Conservation (phyloP, 1,284 basidiomycete species). For the Apiotrichum montevideense region DNA sequence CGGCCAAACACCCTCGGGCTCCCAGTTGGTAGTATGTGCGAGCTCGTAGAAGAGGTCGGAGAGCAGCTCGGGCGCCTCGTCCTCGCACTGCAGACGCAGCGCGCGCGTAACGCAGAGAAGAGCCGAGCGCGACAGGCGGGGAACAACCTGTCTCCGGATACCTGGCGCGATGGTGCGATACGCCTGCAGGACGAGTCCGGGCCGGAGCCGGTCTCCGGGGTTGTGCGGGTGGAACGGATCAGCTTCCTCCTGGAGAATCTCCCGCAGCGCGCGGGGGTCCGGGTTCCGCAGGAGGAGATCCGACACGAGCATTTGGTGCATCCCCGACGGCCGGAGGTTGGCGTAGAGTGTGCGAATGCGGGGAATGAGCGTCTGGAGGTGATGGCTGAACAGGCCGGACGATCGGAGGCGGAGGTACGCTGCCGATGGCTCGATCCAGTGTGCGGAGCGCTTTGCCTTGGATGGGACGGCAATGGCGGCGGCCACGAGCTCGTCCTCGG, state of each 20-base stretch:
- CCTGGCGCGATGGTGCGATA: slow-evolving; percentile 8
- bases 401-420: slow-evolving; percentile 27
- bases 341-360: slow-evolving; percentile 18
- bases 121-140: slow-evolving; percentile 5
- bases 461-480: slow-evolving; percentile 6
- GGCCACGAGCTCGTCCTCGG: slow-evolving; percentile 28
- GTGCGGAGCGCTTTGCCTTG: background rate
- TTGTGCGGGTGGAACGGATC: slow-evolving; percentile 5
- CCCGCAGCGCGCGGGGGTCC: slow-evolving; percentile 18
- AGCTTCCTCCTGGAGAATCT: slow-evolving; percentile 23
- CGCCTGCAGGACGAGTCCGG: slow-evolving; percentile 12
- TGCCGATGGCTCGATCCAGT: slow-evolving; percentile 23
- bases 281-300: slow-evolving; percentile 30
- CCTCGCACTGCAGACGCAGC: slow-evolving; percentile 1
- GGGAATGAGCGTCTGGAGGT: slow-evolving; percentile 21
- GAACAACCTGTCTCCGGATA: slow-evolving; percentile 2
- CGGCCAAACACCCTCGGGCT: slow-evolving; percentile 14
- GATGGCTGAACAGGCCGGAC: slow-evolving; percentile 21
- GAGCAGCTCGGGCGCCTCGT: slow-evolving; percentile 6
- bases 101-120: slow-evolving; percentile 6
- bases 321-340: slow-evolving; percentile 18
- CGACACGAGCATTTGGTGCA: slow-evolving; percentile 28
- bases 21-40: slow-evolving; percentile 9
- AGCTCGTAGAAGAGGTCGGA: slow-evolving; percentile 19
- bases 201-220: background rate